phyloP scores from a whole-genome alignment of 2,329 filamentous ascomycete genomes.

The Fusarium sp. region DNA sequence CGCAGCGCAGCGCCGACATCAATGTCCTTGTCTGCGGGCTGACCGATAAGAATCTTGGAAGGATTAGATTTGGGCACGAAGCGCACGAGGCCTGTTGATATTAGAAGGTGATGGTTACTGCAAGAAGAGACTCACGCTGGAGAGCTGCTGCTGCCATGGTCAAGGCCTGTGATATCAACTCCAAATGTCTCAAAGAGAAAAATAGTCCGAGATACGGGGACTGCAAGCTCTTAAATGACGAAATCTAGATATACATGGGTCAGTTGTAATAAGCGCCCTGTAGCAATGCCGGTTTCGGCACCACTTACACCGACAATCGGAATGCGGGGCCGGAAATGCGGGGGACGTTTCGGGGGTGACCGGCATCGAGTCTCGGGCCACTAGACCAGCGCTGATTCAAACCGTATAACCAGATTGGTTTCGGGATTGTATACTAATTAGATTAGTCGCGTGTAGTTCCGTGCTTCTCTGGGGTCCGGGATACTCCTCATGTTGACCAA shows the following conservation, averaged over 20 bases:
- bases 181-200: background rate
- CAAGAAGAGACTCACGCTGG: slow-evolving; percentile 27
- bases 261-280: slow-evolving; percentile 8
- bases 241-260: slow-evolving; percentile 1
- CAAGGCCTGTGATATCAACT: background rate
- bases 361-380: slow-evolving; percentile 1
- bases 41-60: slow-evolving; percentile 64
- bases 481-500: background rate
- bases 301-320: slow-evolving; percentile 19
- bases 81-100: slow-evolving; percentile 65
- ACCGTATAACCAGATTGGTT: background rate
- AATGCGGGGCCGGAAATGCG: slow-evolving; percentile 22
- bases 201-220: background rate
- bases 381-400: background rate
- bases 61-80: slow-evolving; percentile 66
- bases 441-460: background rate
- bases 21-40: slow-evolving; percentile 63
- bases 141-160: slow-evolving; percentile 38
- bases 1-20: slow-evolving; percentile 70
- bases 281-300: slow-evolving; percentile 30
- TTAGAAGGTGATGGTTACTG: background rate
- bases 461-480: background rate
- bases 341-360: slow-evolving; percentile 1
- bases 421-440: background rate
- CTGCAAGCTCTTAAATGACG: slow-evolving; percentile 20